Evolutionary conservation across 768 basidiomycete species (phyloP).

Genomic region (Clitopilus hobsonii): DNA sequence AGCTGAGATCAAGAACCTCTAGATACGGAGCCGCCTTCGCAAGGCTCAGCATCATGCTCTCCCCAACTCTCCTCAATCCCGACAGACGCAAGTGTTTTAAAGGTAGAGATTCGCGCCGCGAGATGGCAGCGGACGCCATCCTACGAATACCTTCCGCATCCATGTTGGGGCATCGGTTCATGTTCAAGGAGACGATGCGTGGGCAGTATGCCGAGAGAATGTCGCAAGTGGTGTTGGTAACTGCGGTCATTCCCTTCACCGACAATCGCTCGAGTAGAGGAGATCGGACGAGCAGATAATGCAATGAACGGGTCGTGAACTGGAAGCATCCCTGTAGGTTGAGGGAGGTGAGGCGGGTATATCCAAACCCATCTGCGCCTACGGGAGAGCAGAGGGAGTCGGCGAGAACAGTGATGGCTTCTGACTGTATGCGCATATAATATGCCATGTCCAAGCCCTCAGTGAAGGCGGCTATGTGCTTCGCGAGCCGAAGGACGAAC

Average conservation of each 20-base stretch:
- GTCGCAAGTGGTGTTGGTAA: conserved; percentile 72
- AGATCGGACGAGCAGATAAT: conserved; percentile 64
- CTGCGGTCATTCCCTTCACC: conserved; percentile 64
- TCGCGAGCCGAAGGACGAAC: conserved; percentile 49
- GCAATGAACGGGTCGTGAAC: conserved; percentile 63
- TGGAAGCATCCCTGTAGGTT: conserved; percentile 70
- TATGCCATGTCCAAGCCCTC: conserved; percentile 59
- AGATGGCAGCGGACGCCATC: conserved; percentile 38
- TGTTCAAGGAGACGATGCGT: conserved; percentile 54
- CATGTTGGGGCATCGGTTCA: conserved; percentile 68
- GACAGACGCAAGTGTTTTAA: conserved; percentile 64
- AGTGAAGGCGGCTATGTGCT: conserved; percentile 61
- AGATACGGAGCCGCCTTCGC: conserved; percentile 68
- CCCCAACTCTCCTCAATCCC: conserved; percentile 58
- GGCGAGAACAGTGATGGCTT: conserved; percentile 47
- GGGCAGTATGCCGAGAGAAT: conserved; percentile 58
- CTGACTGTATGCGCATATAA: conserved; percentile 44
- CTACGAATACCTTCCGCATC: conserved; percentile 57
- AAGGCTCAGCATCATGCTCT: conserved; percentile 57
- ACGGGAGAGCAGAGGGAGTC: conserved; percentile 46
- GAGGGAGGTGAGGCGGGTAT: conserved; percentile 67
- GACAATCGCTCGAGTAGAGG: conserved; percentile 53
- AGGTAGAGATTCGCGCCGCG: conserved; percentile 41
- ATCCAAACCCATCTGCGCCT: conserved; percentile 27
- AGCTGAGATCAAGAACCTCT: conserved; percentile 79